Conservation (phyloP, 2,329 filamentous ascomycete genomes). For the Geosmithia morbida region DNA sequence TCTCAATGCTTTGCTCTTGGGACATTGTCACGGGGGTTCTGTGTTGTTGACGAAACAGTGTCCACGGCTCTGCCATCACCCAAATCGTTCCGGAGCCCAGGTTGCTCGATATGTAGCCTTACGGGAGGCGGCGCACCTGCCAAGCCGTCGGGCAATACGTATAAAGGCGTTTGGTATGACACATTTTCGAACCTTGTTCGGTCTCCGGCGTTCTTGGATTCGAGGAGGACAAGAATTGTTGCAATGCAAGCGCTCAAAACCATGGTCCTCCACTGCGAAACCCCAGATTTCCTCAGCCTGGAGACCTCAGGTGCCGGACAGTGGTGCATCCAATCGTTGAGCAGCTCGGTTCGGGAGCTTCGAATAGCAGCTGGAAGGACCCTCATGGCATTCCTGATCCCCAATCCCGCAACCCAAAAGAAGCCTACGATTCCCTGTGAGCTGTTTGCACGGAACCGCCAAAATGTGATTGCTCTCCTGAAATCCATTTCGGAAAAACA, state of each 20-base stretch:
- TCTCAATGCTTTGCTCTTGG: constrained; percentile 26
- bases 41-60: constrained; percentile 6
- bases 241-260: constrained; percentile 60
- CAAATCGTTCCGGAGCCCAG: neutral
- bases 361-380: constrained; percentile 64
- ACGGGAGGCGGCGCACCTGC: neutral
- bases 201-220: constrained; percentile 30
- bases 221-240: constrained; percentile 48
- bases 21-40: constrained; percentile 32
- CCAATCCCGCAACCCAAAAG: constrained; percentile 1
- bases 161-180: neutral
- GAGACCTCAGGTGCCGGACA: constrained; percentile 55
- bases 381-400: constrained; percentile 48
- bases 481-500: constrained; percentile 58
- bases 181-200: constrained; percentile 30
- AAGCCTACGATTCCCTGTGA: constrained; percentile 5
- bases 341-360: constrained; percentile 74
- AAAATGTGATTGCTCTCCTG: constrained; percentile 55
- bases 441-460: constrained; percentile 33
- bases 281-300: constrained; percentile 47
- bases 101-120: constrained; percentile 10
- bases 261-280: constrained; percentile 51
- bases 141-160: neutral
- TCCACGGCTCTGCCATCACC: neutral
- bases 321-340: constrained; percentile 68